Conservation (phyloP, 2,329 filamentous ascomycete genomes). For the Coniella lustricola region DNA sequence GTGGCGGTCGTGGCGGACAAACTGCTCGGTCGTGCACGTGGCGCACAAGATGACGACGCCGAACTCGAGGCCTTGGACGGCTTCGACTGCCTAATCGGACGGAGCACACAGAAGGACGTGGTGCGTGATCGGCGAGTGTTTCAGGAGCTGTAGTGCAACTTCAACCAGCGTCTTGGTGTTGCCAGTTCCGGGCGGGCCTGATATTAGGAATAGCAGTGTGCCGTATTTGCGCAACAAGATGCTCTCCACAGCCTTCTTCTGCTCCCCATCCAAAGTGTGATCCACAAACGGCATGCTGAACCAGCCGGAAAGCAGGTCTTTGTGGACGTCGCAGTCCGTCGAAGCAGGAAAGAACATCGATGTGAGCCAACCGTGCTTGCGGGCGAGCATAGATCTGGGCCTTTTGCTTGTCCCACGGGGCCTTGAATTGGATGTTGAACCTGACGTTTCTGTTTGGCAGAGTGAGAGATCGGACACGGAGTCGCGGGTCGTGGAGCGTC, state of each 20-base stretch:
- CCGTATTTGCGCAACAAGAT: constrained; percentile 19
- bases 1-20: constrained; percentile 18
- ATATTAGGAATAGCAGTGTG: constrained; percentile 22
- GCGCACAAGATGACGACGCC: constrained; percentile 21
- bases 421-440: constrained; percentile 20
- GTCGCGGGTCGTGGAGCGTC: no score
- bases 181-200: constrained; percentile 21
- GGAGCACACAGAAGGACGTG: constrained; percentile 22
- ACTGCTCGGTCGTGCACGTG: constrained; percentile 17
- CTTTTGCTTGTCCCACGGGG: constrained; percentile 8
- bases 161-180: constrained; percentile 23
- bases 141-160: constrained; percentile 18
- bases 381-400: constrained; percentile 16
- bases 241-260: constrained; percentile 20
- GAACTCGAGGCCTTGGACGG: constrained; percentile 20
- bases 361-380: constrained; percentile 16
- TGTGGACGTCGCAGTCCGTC: constrained; percentile 18
- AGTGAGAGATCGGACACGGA: constrained; percentile 17
- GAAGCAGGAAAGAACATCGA: constrained; percentile 21
- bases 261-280: constrained; percentile 17
- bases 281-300: constrained; percentile 16
- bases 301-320: constrained; percentile 13
- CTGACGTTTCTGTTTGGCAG: neutral
- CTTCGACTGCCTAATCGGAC: constrained; percentile 22
- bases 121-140: constrained; percentile 9